Percentiles rank a stretch among this genome's conserved stretches.
Conservation (phyloP, 2,329 filamentous ascomycete species). For the Didymella sp. region DNA sequence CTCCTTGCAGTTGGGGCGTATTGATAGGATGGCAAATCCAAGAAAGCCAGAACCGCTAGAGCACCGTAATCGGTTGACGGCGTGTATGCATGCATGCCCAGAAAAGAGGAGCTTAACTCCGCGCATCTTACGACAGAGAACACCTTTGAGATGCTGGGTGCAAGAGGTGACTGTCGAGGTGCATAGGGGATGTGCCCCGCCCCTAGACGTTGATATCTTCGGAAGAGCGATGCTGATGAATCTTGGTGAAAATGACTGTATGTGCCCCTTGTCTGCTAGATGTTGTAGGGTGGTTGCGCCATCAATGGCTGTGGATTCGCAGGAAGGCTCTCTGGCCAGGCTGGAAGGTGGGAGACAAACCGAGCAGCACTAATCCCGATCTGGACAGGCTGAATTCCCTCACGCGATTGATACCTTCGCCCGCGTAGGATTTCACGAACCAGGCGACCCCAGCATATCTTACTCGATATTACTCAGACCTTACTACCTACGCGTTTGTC, state of each 20-base stretch:
- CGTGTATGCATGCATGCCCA: conserved; percentile 11
- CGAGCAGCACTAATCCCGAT: conserved; percentile 1
- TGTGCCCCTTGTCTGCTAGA: not conserved
- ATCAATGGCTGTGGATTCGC: conserved; percentile 6
- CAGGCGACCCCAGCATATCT: conserved; percentile 5
- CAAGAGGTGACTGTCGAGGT: not conserved
- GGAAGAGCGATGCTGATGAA: not conserved
- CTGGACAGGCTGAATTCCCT: not conserved
- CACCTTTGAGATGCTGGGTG: not conserved
- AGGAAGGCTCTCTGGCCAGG: conserved; percentile 1
- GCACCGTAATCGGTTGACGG: not conserved
- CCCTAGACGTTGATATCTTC: not conserved
- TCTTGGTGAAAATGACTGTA: not conserved
- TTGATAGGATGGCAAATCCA: not conserved
- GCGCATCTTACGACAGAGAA: not conserved
- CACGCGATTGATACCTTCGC: not conserved
- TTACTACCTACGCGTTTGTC: conserved; percentile 19
- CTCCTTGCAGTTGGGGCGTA: not conserved
- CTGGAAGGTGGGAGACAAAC: conserved; percentile 3
- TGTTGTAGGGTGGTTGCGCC: not conserved
- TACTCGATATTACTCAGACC: conserved; percentile 8
- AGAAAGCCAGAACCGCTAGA: not conserved
- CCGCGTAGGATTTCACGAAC: not conserved
- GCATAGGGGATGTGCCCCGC: not conserved
- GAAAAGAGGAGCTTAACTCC: conserved; percentile 2